Base-by-base conservation (phyloP, 2,329 filamentous ascomycete species). In the Samsoniella hepiali region DNA sequence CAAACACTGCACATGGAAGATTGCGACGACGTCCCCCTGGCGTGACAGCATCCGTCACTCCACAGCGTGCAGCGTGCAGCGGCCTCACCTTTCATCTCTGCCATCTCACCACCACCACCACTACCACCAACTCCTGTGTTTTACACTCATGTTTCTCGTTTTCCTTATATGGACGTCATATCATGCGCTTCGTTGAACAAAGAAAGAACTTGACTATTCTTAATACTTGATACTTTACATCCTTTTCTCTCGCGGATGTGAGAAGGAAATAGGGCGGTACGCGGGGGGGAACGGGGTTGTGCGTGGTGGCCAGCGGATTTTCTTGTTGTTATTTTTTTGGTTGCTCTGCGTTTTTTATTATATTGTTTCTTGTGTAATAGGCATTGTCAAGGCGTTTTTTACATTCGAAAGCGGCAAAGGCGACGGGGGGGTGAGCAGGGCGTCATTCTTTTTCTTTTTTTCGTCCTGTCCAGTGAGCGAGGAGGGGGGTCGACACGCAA, bases 351-450 rank as follows among this genome's bases (percentile, higher is more conserved):
- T 34, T 40, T 22, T 36, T 51, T 34, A 27, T 53, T 11, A n/a
- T 49, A 27, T 56, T 32, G 13, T 51, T 32, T 63, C 44, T 51
- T 45, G 58, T 61, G 38, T 61, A 54, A 63, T 63, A 44, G 57
- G 53, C 60, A 63, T 63, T 51, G 60, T 44, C 42, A 57, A 44
- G 60, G 60, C 60, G 60, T 63, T 63, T 45, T 57, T 50, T 27
- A 57, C 45, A 63, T 57, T 45, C 31, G 32, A 29, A 13, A 6
- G 29, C 10, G 36, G 27, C 6, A 34, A 11, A 11, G 31, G 34
- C 13, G 27, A 22, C 22, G 32, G 31, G 27, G 32, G 22, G 45
- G 50, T 22, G 34, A 54, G n/a, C 8, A 5, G 17, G 44, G 29
- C 8, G 22, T 34, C 11, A 3, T 32, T 32, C 2, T 1, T 34